Evolutionary conservation across 768 basidiomycete species (phyloP).

Genomic region (Termitomyces eurrhizus): DNA sequence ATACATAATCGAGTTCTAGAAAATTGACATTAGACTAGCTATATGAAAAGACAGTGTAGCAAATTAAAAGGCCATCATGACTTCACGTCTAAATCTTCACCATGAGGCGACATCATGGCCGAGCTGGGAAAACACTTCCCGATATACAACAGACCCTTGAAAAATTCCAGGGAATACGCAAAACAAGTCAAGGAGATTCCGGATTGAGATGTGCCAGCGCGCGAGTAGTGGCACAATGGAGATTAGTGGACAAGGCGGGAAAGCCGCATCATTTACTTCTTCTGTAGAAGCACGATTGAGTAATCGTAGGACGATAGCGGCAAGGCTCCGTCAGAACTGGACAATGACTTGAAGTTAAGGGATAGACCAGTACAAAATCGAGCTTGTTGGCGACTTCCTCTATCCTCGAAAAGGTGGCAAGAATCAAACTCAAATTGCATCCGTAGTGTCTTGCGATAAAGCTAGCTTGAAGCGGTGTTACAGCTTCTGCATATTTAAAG

Average conservation of each 20-base stretch:
- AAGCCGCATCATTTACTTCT: neutral
- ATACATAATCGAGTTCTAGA: neutral
- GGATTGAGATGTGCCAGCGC: neutral
- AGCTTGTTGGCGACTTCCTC: neutral
- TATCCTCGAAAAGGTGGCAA: neutral
- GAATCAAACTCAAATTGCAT: neutral
- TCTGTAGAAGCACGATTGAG: neutral
- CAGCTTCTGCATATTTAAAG: neutral
- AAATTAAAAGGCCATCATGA: constrained; percentile 15
- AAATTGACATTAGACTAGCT: constrained; percentile 2
- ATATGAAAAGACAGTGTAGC: constrained; percentile 11
- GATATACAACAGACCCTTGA: neutral
- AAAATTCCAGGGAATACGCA: neutral
- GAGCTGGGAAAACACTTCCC: neutral
- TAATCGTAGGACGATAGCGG: neutral
- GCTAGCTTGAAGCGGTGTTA: too few species aligned
- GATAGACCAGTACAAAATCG: neutral
- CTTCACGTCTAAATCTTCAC: neutral
- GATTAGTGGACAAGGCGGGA: neutral
- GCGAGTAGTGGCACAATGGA: neutral
- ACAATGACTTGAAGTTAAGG: neutral
- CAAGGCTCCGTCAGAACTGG: neutral
- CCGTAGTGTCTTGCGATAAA: neutral
- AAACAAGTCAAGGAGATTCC: neutral
- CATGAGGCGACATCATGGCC: neutral